Evolutionary conservation across 2,329 filamentous ascomycete genomes (phyloP), one percentile per base, ranked within the genome.

Genomic region (Trichoderma endophyticum): DNA sequence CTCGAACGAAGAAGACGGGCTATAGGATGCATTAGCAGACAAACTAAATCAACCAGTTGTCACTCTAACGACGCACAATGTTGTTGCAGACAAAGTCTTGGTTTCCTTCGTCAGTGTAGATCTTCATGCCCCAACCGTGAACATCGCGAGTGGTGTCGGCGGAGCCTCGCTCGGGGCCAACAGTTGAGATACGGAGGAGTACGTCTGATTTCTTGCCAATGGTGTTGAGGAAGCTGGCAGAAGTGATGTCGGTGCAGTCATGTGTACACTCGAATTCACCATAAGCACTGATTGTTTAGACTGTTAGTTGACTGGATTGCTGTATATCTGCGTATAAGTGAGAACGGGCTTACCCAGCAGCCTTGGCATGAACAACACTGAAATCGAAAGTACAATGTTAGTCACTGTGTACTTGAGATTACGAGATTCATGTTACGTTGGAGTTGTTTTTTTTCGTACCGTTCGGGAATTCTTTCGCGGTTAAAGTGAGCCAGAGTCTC

Each of bases 61-160:
- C 14, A 56, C 4, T 14, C 18, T 14, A 14, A 12, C 15, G 18
- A 85, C 76, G 89, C 87, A 74, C 90, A 39, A 89, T 86, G 75
- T 90, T 89, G 79, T 90, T 90, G 51, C 86, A 88, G 14, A 91
- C 88, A 70, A 90, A 87, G 73, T 91, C 88, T 83, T 79, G 71
- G 78, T 92, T 92, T 54, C 91, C 91, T 75, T 92, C 89, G 61
- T 92, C 89, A 0, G 91, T 92, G 75, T 91, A 92, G 21, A 79
- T 75, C 73, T 80, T 80, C 65, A 78, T 73, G 1, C 90, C 90
- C 76, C 92, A 92, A 0, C 91, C 91, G 73, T 90, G 89, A 0
- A 92, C 89, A 82, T 93, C 91, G 39, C 91, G 86, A 15, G 87
- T 89, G 0, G 89, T 89, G 74, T 93, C 91, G 3, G 89, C 86